Conservation (phyloP, 306 rosid genomes). For the Sicyos edulis region DNA sequence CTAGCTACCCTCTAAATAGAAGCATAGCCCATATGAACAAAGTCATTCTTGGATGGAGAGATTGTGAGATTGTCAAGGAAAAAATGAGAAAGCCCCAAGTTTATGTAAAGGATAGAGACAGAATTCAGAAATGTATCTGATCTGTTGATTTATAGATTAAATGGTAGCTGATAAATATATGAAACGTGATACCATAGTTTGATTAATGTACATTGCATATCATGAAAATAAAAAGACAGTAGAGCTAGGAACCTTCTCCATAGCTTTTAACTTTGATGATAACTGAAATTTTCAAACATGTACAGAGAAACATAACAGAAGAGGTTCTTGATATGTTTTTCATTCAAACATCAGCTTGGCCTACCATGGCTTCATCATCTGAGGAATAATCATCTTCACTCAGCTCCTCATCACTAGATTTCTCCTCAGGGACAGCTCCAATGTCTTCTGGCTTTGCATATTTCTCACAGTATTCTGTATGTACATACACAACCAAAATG, state of each 20-base stretch:
- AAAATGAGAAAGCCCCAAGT: background rate
- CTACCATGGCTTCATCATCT: constrained; percentile 56
- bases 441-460: constrained; percentile 75
- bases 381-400: constrained; percentile 70
- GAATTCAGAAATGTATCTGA: constrained; percentile 9
- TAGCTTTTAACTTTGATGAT: constrained; percentile 26
- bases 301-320: constrained; percentile 47
- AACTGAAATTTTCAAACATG: constrained; percentile 24
- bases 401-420: constrained; percentile 64
- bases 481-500: background rate
- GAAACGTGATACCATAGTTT: constrained; percentile 20
- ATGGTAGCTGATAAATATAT: constrained; percentile 7
- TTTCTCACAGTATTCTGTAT: constrained; percentile 65
- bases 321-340: constrained; percentile 19
- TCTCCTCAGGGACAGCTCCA: constrained; percentile 48
- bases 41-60: background rate
- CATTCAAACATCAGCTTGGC: constrained; percentile 53
- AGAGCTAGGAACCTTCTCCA: constrained; percentile 30
- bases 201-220: constrained; percentile 15
- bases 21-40: too few relatives aligned
- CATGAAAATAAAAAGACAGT: constrained; percentile 31
- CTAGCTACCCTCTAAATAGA: too few relatives aligned
- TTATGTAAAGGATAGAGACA: background rate
- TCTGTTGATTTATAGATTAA: constrained; percentile 6
- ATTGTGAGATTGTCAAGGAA: background rate